Percentiles rank a stretch among this genome's conserved stretches.
These are phyloP conservation scores for Phytophthora palmivora DNA, from an alignment of 352 stramenopile species.

Conservation along the genomic window DNA sequence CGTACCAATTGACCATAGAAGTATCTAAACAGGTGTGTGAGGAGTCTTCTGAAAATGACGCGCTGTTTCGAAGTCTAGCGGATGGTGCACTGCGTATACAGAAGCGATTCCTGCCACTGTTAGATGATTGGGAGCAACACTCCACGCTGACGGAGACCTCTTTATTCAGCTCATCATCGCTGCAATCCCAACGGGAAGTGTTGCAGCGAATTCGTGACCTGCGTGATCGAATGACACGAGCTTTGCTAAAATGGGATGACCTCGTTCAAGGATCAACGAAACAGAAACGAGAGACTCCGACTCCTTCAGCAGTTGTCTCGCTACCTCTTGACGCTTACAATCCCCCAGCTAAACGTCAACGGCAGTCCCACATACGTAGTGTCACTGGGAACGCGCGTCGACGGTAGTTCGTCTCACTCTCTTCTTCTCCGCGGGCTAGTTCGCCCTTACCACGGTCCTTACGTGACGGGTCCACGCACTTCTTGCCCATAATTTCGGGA, in stretches of 20 bases:
- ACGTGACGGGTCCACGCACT: constrained; percentile 33
- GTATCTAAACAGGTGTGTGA: constrained; percentile 66
- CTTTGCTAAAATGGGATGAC: constrained; percentile 51
- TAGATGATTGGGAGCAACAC: constrained; percentile 63
- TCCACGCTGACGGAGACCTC: constrained; percentile 27
- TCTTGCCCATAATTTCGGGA: constrained; percentile 41
- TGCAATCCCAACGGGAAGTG: constrained; percentile 28
- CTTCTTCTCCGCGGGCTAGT: constrained; percentile 50
- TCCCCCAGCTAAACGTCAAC: constrained; percentile 25
- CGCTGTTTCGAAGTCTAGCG: constrained; percentile 58
- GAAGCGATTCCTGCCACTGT: constrained; percentile 77
- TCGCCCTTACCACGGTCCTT: constrained; percentile 18
- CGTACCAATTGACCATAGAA: constrained; percentile 77
- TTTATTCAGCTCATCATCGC: neutral
- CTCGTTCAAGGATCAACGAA: constrained; percentile 35
- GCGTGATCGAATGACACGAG: constrained; percentile 40
- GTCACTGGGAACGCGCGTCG: constrained; percentile 75
- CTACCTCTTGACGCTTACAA: constrained; percentile 46
- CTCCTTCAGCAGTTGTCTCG: constrained; percentile 31
- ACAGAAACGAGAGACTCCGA: constrained; percentile 4
- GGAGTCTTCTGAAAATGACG: constrained; percentile 72
- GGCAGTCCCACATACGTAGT: neutral
- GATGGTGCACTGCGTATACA: constrained; percentile 66
- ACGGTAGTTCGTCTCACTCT: constrained; percentile 71
- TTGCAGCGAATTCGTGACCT: constrained; percentile 38